Evolutionary conservation across 495 filamentous ascomycete species (phyloP).

Genomic region (Penicillium riverlandense): DNA sequence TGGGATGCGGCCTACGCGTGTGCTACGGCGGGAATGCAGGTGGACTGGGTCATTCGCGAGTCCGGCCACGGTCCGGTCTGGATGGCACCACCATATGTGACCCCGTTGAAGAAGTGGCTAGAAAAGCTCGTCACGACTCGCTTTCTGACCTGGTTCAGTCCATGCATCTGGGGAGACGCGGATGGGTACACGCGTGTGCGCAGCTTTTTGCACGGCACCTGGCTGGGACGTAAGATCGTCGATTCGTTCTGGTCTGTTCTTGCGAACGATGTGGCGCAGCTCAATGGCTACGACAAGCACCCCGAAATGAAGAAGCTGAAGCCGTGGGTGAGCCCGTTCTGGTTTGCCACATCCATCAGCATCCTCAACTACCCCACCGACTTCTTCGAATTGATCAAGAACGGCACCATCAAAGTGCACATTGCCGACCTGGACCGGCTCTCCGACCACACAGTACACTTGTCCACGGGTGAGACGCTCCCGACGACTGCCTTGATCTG

Average conservation of each 20-base stretch:
- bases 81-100: constrained; percentile 62
- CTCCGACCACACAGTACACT: constrained; percentile 39
- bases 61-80: constrained; percentile 67
- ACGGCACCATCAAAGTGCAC: constrained; percentile 53
- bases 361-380: constrained; percentile 66
- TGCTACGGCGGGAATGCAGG: constrained; percentile 54
- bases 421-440: constrained; percentile 54
- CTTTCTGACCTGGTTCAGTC: constrained; percentile 58
- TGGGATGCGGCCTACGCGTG: constrained; percentile 71
- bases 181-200: constrained; percentile 42
- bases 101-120: constrained; percentile 50
- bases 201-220: constrained; percentile 58
- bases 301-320: constrained; percentile 59
- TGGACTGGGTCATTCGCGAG: constrained; percentile 74
- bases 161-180: constrained; percentile 52
- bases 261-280: constrained; percentile 48
- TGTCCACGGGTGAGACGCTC: constrained; percentile 49
- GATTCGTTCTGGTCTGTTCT: constrained; percentile 62
- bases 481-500: constrained; percentile 57
- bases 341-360: constrained; percentile 50
- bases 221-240: constrained; percentile 59
- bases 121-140: constrained; percentile 61
- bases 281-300: constrained; percentile 53
- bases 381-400: constrained; percentile 54
- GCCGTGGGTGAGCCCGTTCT: constrained; percentile 60